Evolutionary conservation across 73 alveolate genomes (phyloP).

Genomic region (Durusdinium trenchii): DNA sequence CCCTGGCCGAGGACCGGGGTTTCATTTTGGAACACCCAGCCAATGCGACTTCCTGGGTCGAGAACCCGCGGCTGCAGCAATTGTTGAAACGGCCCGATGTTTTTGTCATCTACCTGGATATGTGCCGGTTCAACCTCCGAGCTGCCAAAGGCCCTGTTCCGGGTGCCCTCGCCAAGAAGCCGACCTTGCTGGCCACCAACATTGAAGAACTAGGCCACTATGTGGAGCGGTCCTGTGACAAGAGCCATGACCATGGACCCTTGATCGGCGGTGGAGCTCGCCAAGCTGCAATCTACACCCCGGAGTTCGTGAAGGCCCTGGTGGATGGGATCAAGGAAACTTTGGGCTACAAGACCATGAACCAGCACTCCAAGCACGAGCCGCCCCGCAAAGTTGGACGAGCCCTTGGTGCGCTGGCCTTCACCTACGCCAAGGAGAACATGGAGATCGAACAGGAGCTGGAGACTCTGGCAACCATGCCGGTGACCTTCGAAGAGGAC

Average conservation of each 20-base stretch:
- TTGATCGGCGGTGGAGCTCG: not conserved
- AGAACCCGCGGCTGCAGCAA: too few species aligned
- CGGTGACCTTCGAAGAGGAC: too few species aligned
- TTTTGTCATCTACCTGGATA: not conserved
- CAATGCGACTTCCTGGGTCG: too few species aligned
- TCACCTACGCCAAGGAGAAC: too few species aligned
- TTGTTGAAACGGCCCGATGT: not conserved
- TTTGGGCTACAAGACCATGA: not conserved
- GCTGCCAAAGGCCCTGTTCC: not conserved
- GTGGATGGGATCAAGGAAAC: not conserved
- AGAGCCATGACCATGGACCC: not conserved
- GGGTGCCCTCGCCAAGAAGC: not conserved
- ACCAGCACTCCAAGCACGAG: too few species aligned
- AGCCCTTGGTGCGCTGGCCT: too few species aligned
- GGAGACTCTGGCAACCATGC: too few species aligned
- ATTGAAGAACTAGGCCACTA: not conserved
- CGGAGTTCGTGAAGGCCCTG: not conserved
- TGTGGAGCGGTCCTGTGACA: not conserved
- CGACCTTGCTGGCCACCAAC: not conserved
- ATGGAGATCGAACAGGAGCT: too few species aligned
- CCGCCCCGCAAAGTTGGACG: too few species aligned
- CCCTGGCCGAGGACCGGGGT: slow-evolving; percentile 10
- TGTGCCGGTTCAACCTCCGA: not conserved
- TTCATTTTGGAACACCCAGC: slow-evolving; percentile 4
- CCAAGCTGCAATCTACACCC: not conserved